Conservation (phyloP, 2,329 filamentous ascomycete species). For the Alternaria longipes region DNA sequence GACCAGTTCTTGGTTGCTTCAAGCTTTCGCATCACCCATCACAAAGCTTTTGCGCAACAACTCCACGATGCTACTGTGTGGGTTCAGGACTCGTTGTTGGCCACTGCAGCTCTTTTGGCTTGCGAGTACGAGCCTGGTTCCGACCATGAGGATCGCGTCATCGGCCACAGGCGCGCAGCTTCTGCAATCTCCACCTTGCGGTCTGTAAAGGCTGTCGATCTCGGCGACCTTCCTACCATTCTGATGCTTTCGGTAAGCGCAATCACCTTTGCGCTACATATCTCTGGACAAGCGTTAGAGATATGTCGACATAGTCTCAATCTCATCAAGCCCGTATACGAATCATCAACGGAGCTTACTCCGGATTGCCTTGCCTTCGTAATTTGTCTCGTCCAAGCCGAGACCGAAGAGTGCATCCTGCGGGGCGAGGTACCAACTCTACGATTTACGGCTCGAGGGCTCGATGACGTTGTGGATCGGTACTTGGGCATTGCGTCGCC, state of each 20-base stretch:
- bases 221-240: constrained; percentile 2
- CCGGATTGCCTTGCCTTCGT: constrained; percentile 9
- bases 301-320: constrained; percentile 11
- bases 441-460: not conserved
- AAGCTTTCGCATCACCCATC: constrained; percentile 12
- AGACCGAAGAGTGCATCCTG: constrained; percentile 10
- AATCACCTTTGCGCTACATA: constrained; percentile 12
- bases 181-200: constrained; percentile 10
- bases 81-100: constrained; percentile 12
- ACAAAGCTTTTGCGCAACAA: constrained; percentile 13
- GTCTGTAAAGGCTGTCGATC: not conserved
- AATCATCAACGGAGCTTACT: not conserved
- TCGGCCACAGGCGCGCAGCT: constrained; percentile 12
- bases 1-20: constrained; percentile 12
- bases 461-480: constrained; percentile 5
- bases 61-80: constrained; percentile 8
- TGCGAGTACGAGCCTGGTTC: constrained; percentile 9
- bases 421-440: constrained; percentile 10
- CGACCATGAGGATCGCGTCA: not conserved
- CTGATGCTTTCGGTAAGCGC: constrained; percentile 13
- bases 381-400: constrained; percentile 9
- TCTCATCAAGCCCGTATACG: constrained; percentile 9
- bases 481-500: constrained; percentile 13
- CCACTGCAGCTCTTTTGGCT: constrained; percentile 11
- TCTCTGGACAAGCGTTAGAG: constrained; percentile 5